Evolutionary conservation across 2,329 filamentous ascomycete species (phyloP).

Genomic region (Aspergillus puulaauensis): DNA sequence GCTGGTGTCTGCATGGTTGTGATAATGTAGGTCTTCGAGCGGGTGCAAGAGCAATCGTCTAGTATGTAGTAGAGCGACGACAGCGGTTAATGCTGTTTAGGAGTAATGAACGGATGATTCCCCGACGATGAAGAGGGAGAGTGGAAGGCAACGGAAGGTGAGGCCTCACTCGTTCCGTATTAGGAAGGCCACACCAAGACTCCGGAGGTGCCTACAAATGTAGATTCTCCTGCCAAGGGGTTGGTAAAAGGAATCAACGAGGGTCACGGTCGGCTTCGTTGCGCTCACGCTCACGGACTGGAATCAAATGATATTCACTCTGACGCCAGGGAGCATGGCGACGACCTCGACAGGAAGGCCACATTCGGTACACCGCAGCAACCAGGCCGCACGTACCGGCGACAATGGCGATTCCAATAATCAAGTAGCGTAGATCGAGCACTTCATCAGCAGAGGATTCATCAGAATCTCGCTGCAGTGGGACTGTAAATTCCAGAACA

Average conservation of each 20-base stretch:
- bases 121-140: background rate
- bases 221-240: too few relatives aligned
- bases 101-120: background rate
- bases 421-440: slow-evolving; percentile 16
- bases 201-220: background rate
- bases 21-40: background rate
- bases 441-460: background rate
- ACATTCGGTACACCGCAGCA: slow-evolving; percentile 14
- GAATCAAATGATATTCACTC: slow-evolving; percentile 17
- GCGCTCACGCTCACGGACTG: slow-evolving; percentile 11
- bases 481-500: slow-evolving; percentile 16
- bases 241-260: background rate
- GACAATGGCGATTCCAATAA: slow-evolving; percentile 13
- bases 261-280: too few relatives aligned
- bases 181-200: background rate
- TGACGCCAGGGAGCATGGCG: slow-evolving; percentile 6
- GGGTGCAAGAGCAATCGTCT: background rate
- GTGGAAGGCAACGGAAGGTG: background rate
- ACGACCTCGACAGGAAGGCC: slow-evolving; percentile 2
- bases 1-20: background rate
- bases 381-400: slow-evolving; percentile 14
- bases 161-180: background rate
- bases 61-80: background rate
- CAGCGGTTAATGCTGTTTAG: background rate
- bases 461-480: slow-evolving; percentile 12